Evolutionary conservation across 805 yeast genomes (phyloP), one percentile per base, ranked within the genome.

Genomic region (Schizosaccharomyces octosporus): DNA sequence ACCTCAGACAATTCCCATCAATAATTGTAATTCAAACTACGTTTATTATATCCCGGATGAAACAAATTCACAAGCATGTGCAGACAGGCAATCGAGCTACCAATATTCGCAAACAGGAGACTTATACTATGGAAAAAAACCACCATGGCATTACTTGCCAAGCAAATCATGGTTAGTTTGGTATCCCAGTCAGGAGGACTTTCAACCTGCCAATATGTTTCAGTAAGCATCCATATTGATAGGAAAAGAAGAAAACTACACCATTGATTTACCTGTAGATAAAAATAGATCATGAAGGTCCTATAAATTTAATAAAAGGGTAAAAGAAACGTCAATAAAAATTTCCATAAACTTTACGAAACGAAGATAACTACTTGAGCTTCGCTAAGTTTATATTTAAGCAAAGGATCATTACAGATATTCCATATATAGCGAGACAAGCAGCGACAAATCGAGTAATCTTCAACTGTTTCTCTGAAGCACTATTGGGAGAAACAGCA

Each of bases 351-450:
- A 24, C 13, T 45, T 45, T 5, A n/a, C 51, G 6, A 45, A 45
- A 6, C n/a, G 27, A 45, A 45, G 5, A n/a, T 45, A 7, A 13
- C 11, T 55, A 27, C 3, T n/a, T 15, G 11, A 41, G 31, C 42
- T 31, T 57, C 29, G 48, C 60, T 11, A 72, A 63, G 63, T 73
- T 73, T 45, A 71, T 63, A n/a, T 69, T 65, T 27, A 81, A 72
- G 62, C 94, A 85, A n/a, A 84, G 73, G 29, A 80, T 67, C 84
- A 85, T 84, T 1, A 87, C 87, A 1, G 73, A 62, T 4, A 82
- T 66, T 2, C 96, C 96, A 83, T 87, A 87, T 27, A 77, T 63
- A 0, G 78, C 73, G 66, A 88, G 74, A 0, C 72, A 73, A 63
- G 84, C 69, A 27, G 87, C 81, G n/a, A 75, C 72, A 61, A 69